Conservation (phyloP, 208 protist genomes). For the Sergeia podlipaevii region DNA sequence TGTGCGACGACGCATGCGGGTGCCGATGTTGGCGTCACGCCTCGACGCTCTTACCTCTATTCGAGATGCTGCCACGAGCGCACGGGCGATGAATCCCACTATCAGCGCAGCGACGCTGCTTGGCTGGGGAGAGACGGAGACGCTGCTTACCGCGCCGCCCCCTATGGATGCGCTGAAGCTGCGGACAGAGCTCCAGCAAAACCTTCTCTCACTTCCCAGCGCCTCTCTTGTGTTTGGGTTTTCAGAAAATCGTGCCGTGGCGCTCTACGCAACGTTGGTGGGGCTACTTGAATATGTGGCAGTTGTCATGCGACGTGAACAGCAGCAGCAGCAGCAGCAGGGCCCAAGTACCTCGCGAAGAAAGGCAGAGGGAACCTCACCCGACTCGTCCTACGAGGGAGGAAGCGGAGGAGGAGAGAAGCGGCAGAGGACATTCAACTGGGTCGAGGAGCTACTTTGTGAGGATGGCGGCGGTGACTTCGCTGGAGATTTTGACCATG, state of each 20-base stretch:
- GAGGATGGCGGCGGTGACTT: neutral
- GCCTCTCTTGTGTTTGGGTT: conserved; percentile 53
- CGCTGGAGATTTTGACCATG: too few relatives aligned
- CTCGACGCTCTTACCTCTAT: conserved; percentile 76
- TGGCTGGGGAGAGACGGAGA: conserved; percentile 62
- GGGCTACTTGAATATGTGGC: conserved; percentile 59
- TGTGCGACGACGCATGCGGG: conserved; percentile 72
- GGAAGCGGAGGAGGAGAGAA: neutral
- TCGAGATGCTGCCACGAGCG: conserved; percentile 17
- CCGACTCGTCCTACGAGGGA: neutral
- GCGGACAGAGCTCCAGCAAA: conserved; percentile 52
- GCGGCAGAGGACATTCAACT: conserved; percentile 13
- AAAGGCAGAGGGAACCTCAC: neutral
- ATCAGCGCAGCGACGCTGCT: conserved; percentile 28
- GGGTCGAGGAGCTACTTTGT: conserved; percentile 43
- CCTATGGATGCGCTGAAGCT: conserved; percentile 34
- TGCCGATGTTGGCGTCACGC: conserved; percentile 72
- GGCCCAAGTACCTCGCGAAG: neutral
- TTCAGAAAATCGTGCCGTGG: conserved; percentile 64
- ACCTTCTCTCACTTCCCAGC: conserved; percentile 41
- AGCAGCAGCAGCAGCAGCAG: neutral
- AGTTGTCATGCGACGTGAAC: conserved; percentile 9
- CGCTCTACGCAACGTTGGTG: conserved; percentile 67
- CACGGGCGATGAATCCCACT: conserved; percentile 10
- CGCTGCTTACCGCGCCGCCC: conserved; percentile 28